A percentile compares a stretch with the other conserved stretches of the same genome.
These are phyloP conservation scores for Cyberlindnera amylophila DNA, from an alignment of 805 yeast species.

Conservation along the genomic window DNA sequence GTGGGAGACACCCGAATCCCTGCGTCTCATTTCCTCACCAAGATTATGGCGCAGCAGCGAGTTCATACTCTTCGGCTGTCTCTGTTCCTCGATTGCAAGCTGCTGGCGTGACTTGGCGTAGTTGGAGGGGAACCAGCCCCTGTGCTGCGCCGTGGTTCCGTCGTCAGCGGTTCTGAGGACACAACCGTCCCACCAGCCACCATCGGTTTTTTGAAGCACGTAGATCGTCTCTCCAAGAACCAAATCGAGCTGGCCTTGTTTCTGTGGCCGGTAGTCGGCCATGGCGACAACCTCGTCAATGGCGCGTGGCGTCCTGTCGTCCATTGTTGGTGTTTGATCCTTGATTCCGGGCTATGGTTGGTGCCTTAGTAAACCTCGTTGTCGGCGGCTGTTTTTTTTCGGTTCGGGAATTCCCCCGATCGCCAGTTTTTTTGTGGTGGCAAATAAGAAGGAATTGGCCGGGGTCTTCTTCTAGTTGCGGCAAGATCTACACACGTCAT, in stretches of 20 bases:
- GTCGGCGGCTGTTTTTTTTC: no score
- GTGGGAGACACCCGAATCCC: conserved; percentile 49
- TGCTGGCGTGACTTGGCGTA: conserved; percentile 35
- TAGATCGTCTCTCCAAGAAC: conserved; percentile 65
- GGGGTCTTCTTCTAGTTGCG: no score
- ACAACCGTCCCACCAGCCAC: not conserved
- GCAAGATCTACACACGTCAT: no score
- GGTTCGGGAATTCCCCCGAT: no score
- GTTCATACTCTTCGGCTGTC: conserved; percentile 10
- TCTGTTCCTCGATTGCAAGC: conserved; percentile 10
- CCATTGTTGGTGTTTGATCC: not conserved
- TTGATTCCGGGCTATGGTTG: no score
- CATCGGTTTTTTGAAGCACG: conserved; percentile 48
- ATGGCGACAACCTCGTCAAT: conserved; percentile 58
- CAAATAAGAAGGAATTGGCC: no score
- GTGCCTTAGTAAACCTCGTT: no score
- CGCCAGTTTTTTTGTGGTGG: no score
- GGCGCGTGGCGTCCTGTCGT: conserved; percentile 13
- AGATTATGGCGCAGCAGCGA: conserved; percentile 24
- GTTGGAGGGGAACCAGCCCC: conserved; percentile 87
- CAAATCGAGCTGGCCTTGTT: conserved; percentile 48
- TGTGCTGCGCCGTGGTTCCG: conserved; percentile 35
- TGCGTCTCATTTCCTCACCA: conserved; percentile 32
- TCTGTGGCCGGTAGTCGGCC: conserved; percentile 51
- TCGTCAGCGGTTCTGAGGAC: conserved; percentile 34